Evolutionary conservation across 768 basidiomycete species (phyloP), one percentile per base, ranked within the genome.

Genomic region (Xerocomus spinulosus): DNA sequence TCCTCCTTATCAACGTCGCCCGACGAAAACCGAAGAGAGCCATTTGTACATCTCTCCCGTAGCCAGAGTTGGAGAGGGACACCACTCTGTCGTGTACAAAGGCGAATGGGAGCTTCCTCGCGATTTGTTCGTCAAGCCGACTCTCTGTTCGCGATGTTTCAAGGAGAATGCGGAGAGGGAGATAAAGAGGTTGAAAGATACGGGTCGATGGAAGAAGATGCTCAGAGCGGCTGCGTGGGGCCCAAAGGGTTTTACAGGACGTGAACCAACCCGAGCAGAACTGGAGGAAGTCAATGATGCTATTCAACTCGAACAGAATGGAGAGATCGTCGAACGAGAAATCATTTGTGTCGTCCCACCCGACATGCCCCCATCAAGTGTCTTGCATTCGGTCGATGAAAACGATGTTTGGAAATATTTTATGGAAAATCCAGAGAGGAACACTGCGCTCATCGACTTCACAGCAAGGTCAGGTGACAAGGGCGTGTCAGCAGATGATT

Each of bases 81-180:
- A 78, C 54, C 82, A 84, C 55, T 83, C 82, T 0, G 38, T 62
- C 28, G 77, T 80, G 0, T 76, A 78, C 54, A 56, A 67, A 33
- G 78, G 72, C 6, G 75, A 79, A 45, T 75, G 74, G 68, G 77
- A 78, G 33, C 55, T 83, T 2, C 80, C 81, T 2, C 70, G 73
- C 1, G 60, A 67, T 15, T 15, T 73, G 6, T 61, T 78, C 5
- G 42, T 64, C 6, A 62, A 58, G 3, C 63, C 67, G 2, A 50
- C 55, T 0, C 18, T 79, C 2, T 80, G 78, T 59, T 25, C 39
- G 0, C 7, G 46, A 7, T 81, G 79, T 39, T 63, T 75, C 23
- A 28, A 58, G 12, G 63, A 66, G 4, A 67, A 70, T 13, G 50
- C 63, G 20, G 38, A 55, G 12, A 53, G 56, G 40, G 60, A 66